Base-by-base conservation (phyloP, 805 yeast species). In the Cephaloascus albidus region DNA sequence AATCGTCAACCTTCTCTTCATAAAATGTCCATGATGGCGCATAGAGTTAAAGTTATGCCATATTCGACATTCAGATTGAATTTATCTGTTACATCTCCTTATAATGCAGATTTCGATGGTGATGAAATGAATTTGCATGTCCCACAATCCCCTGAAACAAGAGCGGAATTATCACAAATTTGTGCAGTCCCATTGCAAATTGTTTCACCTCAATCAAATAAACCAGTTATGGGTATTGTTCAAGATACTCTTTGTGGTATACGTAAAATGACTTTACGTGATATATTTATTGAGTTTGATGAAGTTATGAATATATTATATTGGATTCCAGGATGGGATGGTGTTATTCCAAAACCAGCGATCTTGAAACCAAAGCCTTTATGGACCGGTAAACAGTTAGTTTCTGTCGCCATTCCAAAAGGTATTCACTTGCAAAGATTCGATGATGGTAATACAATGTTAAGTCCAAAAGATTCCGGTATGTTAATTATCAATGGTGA, bases 1-100 rank as follows among this genome's bases (percentile, higher is more conserved):
- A 93, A 93, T 61, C 95, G 99, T 73, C 99, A 93, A 70, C 99
- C 99, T 37, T 93, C 98, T 36, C 73, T 93, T 61, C 99, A 93
- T 69, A 93, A 94, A 63, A 93, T 93, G 97, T 90, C 97, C 40
- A 93, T 93, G 98, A 93, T 93, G 97, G 95, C 96, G 15, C 99
- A 93, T 60, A 77, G 96, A 65, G 98, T 93, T 30, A 88, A 85
- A 58, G 98, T 93, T 36, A 88, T 93, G 96, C 99, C 99, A 10
- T 93, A 88, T 58, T 89, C 97, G 4, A 93, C 99, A 0, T 93
- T 93, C 72, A 78, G 99, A 68, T 72, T 93, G 68, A 93, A 93
- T 57, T 70, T 93, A 58, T 93, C 97, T 19, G 98, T 93, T 36
- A 93, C 98, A 0, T 87, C 97, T 16, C 99, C 99, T n/a, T 93